Percentiles rank a stretch among this genome's conserved stretches.
Evolutionary conservation across 441 rosid species (phyloP).

Genomic region (Oxalis stricta): DNA sequence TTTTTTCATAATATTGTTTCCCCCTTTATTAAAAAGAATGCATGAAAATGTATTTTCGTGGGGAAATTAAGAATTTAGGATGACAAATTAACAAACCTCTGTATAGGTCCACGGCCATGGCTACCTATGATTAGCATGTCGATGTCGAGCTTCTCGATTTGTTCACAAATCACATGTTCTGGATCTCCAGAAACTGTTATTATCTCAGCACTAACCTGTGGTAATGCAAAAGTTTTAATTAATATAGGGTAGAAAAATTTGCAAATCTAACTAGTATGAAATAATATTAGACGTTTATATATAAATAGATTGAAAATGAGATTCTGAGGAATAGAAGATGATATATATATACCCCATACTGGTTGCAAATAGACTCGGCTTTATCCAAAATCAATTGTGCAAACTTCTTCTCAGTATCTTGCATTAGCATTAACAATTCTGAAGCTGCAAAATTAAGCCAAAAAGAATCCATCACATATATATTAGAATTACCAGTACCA

Average conservation of each 20-base stretch:
- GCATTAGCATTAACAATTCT: conserved; percentile 30
- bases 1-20: no score
- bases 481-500: background rate
- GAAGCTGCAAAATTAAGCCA: conserved; percentile 34
- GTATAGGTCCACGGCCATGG: conserved; percentile 41
- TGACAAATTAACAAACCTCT: conserved; percentile 59
- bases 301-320: no score
- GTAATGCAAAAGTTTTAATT: background rate
- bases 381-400: conserved; percentile 26
- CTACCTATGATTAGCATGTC: conserved; percentile 52
- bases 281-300: no score
- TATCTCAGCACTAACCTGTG: conserved; percentile 36
- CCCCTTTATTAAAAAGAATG: no score
- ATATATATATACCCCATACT: conserved; percentile 44
- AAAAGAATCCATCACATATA: no score
- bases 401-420: conserved; percentile 37
- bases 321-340: no score
- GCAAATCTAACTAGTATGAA: no score
- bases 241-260: no score
- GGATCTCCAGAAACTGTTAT: conserved; percentile 49
- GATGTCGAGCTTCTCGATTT: conserved; percentile 41
- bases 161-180: conserved; percentile 41
- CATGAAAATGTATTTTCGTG: no score
- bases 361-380: conserved; percentile 41
- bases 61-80: no score